A percentile compares a stretch with the other conserved stretches of the same genome.
Conservation (phyloP, 306 rosid species). For the Oxytropis ochrocephala region DNA sequence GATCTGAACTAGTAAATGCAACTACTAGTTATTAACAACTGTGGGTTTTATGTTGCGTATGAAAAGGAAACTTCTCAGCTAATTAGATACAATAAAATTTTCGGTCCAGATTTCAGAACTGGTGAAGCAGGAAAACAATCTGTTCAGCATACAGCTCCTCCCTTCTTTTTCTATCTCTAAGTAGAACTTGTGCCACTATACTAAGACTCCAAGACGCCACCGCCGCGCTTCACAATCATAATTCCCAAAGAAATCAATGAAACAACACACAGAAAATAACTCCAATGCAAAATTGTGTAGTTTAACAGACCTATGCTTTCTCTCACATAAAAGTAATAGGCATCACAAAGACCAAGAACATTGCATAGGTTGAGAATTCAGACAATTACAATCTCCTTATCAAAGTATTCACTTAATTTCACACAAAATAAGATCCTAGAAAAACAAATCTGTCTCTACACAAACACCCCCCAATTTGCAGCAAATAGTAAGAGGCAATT, state of each 20-base stretch:
- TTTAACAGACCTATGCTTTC: neutral
- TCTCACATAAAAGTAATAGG: neutral
- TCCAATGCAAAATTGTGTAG: neutral
- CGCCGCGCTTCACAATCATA: neutral
- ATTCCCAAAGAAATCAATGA: neutral
- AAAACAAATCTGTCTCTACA: neutral
- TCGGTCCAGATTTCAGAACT: neutral
- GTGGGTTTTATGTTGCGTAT: neutral
- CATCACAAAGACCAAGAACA: too few relatives aligned
- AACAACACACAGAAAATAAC: neutral
- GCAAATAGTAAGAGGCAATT: neutral
- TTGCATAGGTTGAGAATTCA: neutral
- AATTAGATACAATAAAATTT: neutral
- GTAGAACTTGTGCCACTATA: neutral
- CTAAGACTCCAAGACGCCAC: neutral
- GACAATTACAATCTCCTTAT: slow-evolving; percentile 3
- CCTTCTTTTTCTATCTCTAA: neutral
- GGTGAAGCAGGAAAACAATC: neutral
- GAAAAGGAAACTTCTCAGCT: neutral
- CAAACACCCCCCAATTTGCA: neutral
- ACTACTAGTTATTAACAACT: neutral
- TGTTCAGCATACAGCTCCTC: neutral
- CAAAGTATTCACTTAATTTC: neutral
- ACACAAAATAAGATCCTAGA: neutral
- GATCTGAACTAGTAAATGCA: neutral